phyloP scores from a whole-genome alignment of 257 asterid species.

The Phtheirospermum japonicum region DNA sequence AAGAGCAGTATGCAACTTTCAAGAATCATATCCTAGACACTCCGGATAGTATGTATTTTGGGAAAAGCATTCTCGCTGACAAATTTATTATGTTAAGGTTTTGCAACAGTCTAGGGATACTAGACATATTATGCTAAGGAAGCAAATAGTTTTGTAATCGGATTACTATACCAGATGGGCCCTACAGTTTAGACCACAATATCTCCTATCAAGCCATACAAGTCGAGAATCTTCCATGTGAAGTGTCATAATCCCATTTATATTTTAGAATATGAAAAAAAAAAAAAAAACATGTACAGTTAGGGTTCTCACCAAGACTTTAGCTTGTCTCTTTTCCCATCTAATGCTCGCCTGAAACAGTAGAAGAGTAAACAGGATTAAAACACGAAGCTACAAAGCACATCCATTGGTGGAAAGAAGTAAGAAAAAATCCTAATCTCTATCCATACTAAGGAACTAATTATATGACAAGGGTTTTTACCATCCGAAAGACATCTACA shows the following conservation, averaged over 20 bases:
- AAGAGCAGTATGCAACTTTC: background rate
- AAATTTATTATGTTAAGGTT: no score
- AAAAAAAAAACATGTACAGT: background rate
- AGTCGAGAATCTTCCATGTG: background rate
- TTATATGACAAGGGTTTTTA: conserved; percentile 27
- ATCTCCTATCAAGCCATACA: background rate
- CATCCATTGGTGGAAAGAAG: background rate
- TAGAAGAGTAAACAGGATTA: conserved; percentile 21
- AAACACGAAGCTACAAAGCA: background rate
- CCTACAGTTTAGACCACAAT: background rate
- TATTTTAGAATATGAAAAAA: no score
- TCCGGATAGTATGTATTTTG: background rate
- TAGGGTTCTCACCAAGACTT: conserved; percentile 70
- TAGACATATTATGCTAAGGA: background rate
- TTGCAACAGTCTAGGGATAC: background rate
- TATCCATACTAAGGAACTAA: background rate
- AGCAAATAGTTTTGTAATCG: background rate
- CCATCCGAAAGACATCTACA: conserved; percentile 86
- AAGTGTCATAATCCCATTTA: conserved; percentile 7
- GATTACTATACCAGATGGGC: background rate
- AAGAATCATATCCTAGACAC: conserved; percentile 6
- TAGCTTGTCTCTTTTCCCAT: conserved; percentile 87
- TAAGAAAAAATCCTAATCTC: background rate
- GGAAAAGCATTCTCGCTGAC: background rate
- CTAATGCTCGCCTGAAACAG: conserved; percentile 68